These are phyloP conservation scores for Volvox reticuliferus DNA, from an alignment of 139 green algal genomes.

Conservation along the genomic window DNA sequence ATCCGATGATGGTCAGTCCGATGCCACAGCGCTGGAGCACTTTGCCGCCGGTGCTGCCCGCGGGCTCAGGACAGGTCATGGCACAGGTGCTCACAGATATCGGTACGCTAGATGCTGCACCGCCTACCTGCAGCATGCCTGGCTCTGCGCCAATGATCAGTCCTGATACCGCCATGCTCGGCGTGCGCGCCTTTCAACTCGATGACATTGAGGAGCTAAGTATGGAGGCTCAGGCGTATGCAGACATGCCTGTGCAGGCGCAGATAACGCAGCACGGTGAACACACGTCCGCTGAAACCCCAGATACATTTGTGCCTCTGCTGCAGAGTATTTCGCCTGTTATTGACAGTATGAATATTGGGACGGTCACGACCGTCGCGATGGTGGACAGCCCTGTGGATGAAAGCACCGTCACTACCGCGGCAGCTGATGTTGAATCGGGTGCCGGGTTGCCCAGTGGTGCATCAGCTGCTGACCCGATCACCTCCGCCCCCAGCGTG, in stretches of 20 bases:
- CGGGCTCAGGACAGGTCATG: background rate
- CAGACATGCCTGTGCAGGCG: background rate
- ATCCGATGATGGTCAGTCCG: slow-evolving; percentile 44
- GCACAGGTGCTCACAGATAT: background rate
- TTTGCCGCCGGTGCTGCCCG: background rate
- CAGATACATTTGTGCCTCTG: background rate
- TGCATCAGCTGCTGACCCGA: no score
- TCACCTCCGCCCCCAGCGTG: no score
- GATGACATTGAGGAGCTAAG: background rate
- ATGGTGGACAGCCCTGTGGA: no score
- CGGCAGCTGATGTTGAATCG: no score
- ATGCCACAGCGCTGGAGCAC: background rate
- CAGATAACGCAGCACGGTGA: background rate
- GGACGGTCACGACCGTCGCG: background rate
- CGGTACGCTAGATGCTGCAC: background rate
- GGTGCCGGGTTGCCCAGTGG: no score
- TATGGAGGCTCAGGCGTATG: background rate
- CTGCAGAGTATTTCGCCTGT: background rate
- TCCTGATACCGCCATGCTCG: slow-evolving; percentile 1
- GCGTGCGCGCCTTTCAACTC: slow-evolving; percentile 36
- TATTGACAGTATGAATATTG: background rate
- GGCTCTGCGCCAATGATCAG: background rate
- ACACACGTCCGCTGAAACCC: background rate
- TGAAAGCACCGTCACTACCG: no score
- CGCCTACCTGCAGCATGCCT: background rate